Percentiles rank a stretch among this genome's conserved stretches.
Evolutionary conservation across 495 filamentous ascomycete species (phyloP).

Genomic region (Aspergillus panamensis): DNA sequence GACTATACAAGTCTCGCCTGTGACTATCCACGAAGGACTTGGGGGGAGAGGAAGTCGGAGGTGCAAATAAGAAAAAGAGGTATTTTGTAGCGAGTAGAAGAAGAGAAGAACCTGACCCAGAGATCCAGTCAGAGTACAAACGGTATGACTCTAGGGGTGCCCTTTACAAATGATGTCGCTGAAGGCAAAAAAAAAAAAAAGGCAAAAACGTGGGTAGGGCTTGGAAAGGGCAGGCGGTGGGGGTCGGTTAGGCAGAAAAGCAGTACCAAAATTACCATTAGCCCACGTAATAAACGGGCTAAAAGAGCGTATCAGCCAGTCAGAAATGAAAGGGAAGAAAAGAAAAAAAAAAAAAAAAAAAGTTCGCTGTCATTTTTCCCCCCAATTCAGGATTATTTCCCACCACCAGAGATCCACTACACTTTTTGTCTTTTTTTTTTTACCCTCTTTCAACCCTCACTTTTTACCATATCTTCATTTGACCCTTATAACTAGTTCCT

Average conservation of each 20-base stretch:
- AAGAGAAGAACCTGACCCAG: background rate
- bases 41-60: background rate
- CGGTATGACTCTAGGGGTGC: background rate
- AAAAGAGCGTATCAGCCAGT: constrained; percentile 14
- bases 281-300: constrained; percentile 14
- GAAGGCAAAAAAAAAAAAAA: constrained; percentile 9
- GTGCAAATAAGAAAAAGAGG: background rate
- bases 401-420: constrained; percentile 31
- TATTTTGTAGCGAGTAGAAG: background rate
- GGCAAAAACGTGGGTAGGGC: constrained; percentile 11
- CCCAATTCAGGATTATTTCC: constrained; percentile 33
- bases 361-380: constrained; percentile 29
- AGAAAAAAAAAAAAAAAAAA: constrained; percentile 51
- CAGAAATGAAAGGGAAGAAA: constrained; percentile 19
- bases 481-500: constrained; percentile 27
- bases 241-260: constrained; percentile 21
- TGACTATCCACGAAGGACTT: background rate
- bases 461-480: constrained; percentile 14
- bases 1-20: background rate
- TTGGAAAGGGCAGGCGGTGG: constrained; percentile 22
- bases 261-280: constrained; percentile 24
- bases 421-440: constrained; percentile 21
- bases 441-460: constrained; percentile 30
- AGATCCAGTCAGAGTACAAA: background rate
- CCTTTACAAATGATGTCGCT: background rate